Percentiles rank a stretch among this genome's conserved stretches.
phyloP scores from a whole-genome alignment of 1,284 basidiomycete species.

The Neotropicomus parvogracilis region DNA sequence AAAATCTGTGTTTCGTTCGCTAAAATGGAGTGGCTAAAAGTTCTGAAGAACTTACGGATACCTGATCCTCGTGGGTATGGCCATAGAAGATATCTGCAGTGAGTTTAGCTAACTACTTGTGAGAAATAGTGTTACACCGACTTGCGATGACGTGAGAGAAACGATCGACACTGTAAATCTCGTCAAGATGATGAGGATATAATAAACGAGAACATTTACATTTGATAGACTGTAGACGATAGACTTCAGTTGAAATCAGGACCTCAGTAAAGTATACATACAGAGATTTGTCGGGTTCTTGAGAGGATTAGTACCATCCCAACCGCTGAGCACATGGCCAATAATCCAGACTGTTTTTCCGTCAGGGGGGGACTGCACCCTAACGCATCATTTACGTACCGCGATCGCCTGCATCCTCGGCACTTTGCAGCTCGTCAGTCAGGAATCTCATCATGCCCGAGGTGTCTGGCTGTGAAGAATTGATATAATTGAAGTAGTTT shows the following conservation, averaged over 20 bases:
- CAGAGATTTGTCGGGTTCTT: conserved; percentile 63
- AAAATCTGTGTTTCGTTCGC: conserved; percentile 50
- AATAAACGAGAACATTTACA: no score
- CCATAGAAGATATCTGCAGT: conserved; percentile 61
- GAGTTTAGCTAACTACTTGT: conserved; percentile 3
- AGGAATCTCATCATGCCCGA: conserved; percentile 77
- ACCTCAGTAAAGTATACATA: conserved; percentile 38
- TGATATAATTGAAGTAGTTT: conserved; percentile 78
- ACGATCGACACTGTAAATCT: no score
- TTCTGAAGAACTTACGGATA: not conserved
- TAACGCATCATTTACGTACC: conserved; percentile 38
- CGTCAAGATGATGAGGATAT: no score
- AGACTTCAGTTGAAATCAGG: conserved; percentile 3
- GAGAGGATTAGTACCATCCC: conserved; percentile 68
- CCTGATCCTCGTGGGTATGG: conserved; percentile 59
- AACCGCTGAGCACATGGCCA: conserved; percentile 74
- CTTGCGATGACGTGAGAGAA: no score
- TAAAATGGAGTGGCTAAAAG: not conserved
- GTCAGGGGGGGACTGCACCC: conserved; percentile 12
- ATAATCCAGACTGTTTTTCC: conserved; percentile 65
- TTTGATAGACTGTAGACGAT: conserved; percentile 54
- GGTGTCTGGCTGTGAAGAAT: conserved; percentile 64
- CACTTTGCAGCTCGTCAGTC: conserved; percentile 77
- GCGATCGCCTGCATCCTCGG: conserved; percentile 67
- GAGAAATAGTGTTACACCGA: no score